Base-by-base conservation (phyloP, 2,329 filamentous ascomycete species). In the Alternaria arborescens region DNA sequence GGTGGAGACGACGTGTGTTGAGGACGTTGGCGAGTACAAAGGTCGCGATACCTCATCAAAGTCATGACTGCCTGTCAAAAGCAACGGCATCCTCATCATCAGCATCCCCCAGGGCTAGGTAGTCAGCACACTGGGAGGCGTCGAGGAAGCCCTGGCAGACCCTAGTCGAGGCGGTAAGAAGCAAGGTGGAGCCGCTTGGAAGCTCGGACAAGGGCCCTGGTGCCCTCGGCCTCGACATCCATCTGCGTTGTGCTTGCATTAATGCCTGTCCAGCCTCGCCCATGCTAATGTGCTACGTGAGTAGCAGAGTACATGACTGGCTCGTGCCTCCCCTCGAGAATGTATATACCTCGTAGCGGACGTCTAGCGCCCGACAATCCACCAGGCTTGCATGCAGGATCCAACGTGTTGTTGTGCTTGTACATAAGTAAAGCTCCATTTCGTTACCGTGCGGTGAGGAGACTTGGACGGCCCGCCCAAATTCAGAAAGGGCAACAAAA, bases 391-490 rank as follows among this genome's bases (percentile, higher is more conserved):
- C 59, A 61, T 61, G 58, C 58, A 60, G 47, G 47, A 60, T 47
- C 58, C 59, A 50, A 32, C 54, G 40, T 53, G 59, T 54, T 57
- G 55, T 48, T 61, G 55, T 58, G 42, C 59, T 56, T 34, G 59
- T 61, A 61, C 59, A 61, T 61, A 61, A 61, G 55, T 56, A 61
- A 46, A 61, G 55, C 58, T 60, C 58, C 58, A 60, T 60, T 58
- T 52, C 46, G 46, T 51, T 62, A 52, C 56, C 56, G 56, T 60
- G 58, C 58, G 58, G 58, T 58, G 58, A 60, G 47, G 53, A 60
- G 30, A 38, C 54, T 58, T 52, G 54, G 38, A 60, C 58, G 58
- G 58, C 58, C 58, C 58, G 58, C 58, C 58, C 58, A 60, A 47
- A 60, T 51, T 60, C 58, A 60, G 58, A 44, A 60, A 60, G 58